Evolutionary conservation across 2,329 filamentous ascomycete species (phyloP).

Genomic region (Cytospora paraplurivora): DNA sequence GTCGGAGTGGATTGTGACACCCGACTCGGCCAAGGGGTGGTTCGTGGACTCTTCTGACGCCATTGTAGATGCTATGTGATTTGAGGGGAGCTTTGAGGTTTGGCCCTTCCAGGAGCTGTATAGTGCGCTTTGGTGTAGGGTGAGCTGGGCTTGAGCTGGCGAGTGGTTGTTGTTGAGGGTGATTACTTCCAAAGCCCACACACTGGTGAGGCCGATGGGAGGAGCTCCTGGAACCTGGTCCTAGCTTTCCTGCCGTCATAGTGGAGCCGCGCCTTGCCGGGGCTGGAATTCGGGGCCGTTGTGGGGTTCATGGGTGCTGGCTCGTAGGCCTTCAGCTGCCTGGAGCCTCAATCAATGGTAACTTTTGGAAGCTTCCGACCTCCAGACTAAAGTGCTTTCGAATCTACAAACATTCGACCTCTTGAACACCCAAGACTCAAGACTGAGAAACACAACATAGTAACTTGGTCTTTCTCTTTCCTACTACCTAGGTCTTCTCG

Average conservation of each 20-base stretch:
- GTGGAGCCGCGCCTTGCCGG: constrained; percentile 15
- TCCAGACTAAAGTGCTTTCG: not conserved
- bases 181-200: not conserved
- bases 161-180: not conserved
- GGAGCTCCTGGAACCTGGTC: constrained; percentile 19
- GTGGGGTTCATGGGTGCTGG: constrained; percentile 8
- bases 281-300: constrained; percentile 4
- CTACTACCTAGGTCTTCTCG: not conserved
- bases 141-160: not conserved
- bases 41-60: constrained; percentile 53
- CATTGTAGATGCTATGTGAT: constrained; percentile 44
- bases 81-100: not conserved
- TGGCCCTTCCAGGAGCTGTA: not conserved
- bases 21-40: constrained; percentile 68
- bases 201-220: not conserved
- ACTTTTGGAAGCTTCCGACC: constrained; percentile 5
- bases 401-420: not conserved
- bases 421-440: not conserved
- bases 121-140: not conserved
- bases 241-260: constrained; percentile 27
- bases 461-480: not conserved
- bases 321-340: constrained; percentile 19
- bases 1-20: constrained; percentile 78
- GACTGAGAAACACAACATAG: not conserved
- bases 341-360: constrained; percentile 3